These are phyloP conservation scores for Pachysandra terminalis DNA, from an alignment of 164 flowering plant genomes.

Conservation along the genomic window DNA sequence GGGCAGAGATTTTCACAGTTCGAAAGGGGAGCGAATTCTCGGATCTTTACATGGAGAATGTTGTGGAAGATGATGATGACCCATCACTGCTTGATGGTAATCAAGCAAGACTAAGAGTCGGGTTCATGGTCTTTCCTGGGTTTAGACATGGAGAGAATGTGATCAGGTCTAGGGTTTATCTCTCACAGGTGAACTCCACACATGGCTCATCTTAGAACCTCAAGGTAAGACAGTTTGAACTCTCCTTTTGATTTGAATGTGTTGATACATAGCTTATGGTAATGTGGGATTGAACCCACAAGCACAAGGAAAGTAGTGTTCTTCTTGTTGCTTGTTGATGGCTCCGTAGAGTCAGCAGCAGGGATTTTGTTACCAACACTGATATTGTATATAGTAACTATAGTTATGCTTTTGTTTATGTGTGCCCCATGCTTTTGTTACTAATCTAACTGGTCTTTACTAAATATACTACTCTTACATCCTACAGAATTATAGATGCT, in stretches of 20 bases:
- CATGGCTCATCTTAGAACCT: not conserved
- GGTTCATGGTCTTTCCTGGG: slow-evolving; percentile 58
- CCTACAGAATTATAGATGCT: too few relatives aligned
- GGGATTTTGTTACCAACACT: too few relatives aligned
- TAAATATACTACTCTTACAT: too few relatives aligned
- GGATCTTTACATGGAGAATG: slow-evolving; percentile 46
- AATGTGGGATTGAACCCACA: too few relatives aligned
- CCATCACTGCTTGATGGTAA: not conserved
- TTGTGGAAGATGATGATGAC: slow-evolving; percentile 25
- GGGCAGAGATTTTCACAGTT: slow-evolving; percentile 37
- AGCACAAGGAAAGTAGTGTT: too few relatives aligned
- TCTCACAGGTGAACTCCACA: slow-evolving; percentile 13
- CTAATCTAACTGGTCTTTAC: too few relatives aligned
- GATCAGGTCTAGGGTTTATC: slow-evolving; percentile 41
- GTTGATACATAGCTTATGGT: not conserved
- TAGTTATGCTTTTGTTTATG: too few relatives aligned
- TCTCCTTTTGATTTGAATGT: not conserved
- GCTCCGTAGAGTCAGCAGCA: too few relatives aligned
- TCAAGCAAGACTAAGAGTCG: slow-evolving; percentile 24
- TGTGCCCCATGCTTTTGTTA: too few relatives aligned
- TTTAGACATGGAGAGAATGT: slow-evolving; percentile 38
- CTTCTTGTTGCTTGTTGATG: too few relatives aligned
- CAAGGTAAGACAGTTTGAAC: not conserved
- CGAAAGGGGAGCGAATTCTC: slow-evolving; percentile 42
- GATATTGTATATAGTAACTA: too few relatives aligned